phyloP scores from a whole-genome alignment of 2,329 filamentous ascomycete genomes.

The Berkeleyomyces basicola region DNA sequence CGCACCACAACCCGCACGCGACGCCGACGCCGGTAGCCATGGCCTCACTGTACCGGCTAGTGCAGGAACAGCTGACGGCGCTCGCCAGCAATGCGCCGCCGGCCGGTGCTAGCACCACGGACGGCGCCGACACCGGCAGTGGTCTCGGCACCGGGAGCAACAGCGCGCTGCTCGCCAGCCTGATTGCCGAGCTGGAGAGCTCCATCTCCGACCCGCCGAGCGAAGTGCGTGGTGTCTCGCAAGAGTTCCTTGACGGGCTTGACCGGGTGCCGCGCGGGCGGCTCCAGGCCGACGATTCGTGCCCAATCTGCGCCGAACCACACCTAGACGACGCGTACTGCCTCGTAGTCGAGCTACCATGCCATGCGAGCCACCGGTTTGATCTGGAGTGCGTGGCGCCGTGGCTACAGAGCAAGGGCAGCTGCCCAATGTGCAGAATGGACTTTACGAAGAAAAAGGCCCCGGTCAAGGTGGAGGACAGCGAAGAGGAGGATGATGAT shows the following conservation, averaged over 20 bases:
- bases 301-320: constrained; percentile 45
- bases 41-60: constrained; percentile 38
- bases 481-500: constrained; percentile 36
- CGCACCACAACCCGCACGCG: constrained; percentile 37
- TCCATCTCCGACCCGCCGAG: constrained; percentile 37
- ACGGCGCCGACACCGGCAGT: no score
- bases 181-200: constrained; percentile 31
- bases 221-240: constrained; percentile 36
- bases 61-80: constrained; percentile 41
- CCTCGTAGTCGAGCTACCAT: constrained; percentile 48
- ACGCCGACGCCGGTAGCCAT: constrained; percentile 44
- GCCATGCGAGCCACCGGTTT: constrained; percentile 39
- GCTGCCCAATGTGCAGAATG: constrained; percentile 45
- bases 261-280: constrained; percentile 39
- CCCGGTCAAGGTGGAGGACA: constrained; percentile 28
- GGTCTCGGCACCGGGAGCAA: constrained; percentile 13
- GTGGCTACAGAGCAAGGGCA: constrained; percentile 48
- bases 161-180: constrained; percentile 35
- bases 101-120: constrained; percentile 14
- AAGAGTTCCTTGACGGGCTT: constrained; percentile 41
- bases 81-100: constrained; percentile 33
- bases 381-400: constrained; percentile 52
- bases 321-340: constrained; percentile 46
- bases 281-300: constrained; percentile 35
- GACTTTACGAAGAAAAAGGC: constrained; percentile 41